Percentiles rank a stretch among this genome's conserved stretches.
Evolutionary conservation across 306 rosid species (phyloP).

Genomic region (Vicia sativa): DNA sequence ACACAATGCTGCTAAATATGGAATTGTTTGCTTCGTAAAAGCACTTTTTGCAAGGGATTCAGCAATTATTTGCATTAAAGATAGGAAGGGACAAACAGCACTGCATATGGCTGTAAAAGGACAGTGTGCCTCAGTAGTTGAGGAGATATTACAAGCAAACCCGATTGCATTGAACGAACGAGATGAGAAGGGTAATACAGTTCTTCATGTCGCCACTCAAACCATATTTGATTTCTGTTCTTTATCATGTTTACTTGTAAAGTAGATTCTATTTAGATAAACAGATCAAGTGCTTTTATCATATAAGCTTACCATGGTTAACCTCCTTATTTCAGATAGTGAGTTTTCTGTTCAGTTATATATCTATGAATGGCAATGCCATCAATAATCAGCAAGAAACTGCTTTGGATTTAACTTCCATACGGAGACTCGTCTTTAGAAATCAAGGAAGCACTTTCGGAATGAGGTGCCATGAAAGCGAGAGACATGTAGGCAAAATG

Average conservation of each 20-base stretch:
- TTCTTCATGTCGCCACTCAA: conserved; percentile 83
- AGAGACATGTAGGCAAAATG: conserved; percentile 67
- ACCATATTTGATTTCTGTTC: background rate
- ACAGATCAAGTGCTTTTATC: too few species aligned
- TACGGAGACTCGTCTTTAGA: conserved; percentile 68
- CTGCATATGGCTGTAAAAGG: conserved; percentile 98
- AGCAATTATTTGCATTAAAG: conserved; percentile 71
- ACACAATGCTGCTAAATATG: conserved; percentile 83
- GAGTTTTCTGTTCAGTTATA: conserved; percentile 52
- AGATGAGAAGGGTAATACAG: conserved; percentile 91
- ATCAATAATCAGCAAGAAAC: conserved; percentile 76
- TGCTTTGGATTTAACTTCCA: conserved; percentile 76
- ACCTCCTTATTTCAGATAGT: conserved; percentile 59
- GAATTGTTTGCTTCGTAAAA: conserved; percentile 57
- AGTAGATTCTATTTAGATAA: background rate
- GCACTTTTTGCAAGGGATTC: conserved; percentile 62
- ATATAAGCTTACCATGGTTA: conserved; percentile 1
- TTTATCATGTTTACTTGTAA: conserved; percentile 26
- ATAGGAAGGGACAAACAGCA: conserved; percentile 92
- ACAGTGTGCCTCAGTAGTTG: conserved; percentile 58
- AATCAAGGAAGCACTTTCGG: conserved; percentile 64
- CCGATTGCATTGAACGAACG: conserved; percentile 61
- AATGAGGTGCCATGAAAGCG: conserved; percentile 85
- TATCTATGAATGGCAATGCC: conserved; percentile 65
- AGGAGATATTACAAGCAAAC: conserved; percentile 69